phyloP scores from a whole-genome alignment of 2,329 filamentous ascomycete genomes.

The Cladosporium sp. region DNA sequence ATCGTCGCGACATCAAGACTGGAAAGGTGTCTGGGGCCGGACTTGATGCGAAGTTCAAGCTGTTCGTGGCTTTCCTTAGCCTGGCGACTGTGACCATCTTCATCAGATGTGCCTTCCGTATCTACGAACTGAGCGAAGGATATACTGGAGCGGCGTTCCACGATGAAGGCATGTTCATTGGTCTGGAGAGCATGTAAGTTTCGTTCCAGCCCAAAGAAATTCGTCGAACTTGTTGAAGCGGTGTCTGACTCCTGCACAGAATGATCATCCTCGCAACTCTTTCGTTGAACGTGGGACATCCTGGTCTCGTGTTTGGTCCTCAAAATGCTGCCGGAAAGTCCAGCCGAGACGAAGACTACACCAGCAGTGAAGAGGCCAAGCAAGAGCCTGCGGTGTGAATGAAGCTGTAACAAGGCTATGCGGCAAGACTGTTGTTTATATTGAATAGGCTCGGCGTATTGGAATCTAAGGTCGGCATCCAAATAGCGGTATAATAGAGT shows the following conservation, averaged over 20 bases:
- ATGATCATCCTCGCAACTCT: conserved; percentile 7
- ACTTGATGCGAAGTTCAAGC: conserved; percentile 40
- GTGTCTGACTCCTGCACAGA: background rate
- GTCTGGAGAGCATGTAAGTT: conserved; percentile 26
- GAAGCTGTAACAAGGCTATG: too few relatives aligned
- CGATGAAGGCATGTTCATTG: conserved; percentile 18
- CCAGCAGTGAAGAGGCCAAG: conserved; percentile 6
- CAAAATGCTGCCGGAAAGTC: background rate
- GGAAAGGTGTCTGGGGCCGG: background rate
- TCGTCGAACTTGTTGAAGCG: background rate
- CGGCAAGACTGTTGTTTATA: too few relatives aligned
- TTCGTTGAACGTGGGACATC: conserved; percentile 8
- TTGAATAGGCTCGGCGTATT: too few relatives aligned
- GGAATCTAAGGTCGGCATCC: too few relatives aligned
- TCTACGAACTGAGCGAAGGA: conserved; percentile 59
- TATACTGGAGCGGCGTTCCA: conserved; percentile 50
- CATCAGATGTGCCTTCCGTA: conserved; percentile 58
- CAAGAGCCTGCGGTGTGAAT: background rate
- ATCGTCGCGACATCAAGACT: background rate
- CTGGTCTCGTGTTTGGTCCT: conserved; percentile 7
- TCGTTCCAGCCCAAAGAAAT: background rate
- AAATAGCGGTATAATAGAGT: too few relatives aligned
- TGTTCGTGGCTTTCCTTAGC: conserved; percentile 50
- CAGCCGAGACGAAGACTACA: background rate
- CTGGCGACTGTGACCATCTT: conserved; percentile 58